Evolutionary conservation across 257 asterid genomes (phyloP), one percentile per base, ranked within the genome.

Genomic region (Solanum lignicaule): DNA sequence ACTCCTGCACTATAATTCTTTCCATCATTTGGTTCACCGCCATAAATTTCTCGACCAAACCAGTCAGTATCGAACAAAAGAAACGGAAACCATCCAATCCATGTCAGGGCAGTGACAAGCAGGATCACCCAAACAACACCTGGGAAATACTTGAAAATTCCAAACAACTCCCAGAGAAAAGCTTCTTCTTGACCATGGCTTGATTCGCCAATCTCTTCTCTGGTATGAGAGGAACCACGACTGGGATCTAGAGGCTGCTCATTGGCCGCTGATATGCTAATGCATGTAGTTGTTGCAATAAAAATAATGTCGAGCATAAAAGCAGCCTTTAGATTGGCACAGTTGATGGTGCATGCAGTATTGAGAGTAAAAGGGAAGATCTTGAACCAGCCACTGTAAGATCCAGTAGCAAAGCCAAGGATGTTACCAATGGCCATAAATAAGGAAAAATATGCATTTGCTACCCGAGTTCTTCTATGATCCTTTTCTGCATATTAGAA

Each of bases 21-120:
- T 58, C 99, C 98, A 27, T 87, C 96, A 91, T 95, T 96, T 65
- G 99, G 99, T 83, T 91, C 91, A 20, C 99, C 99, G 0, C 98
- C 98, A 90, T 94, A 96, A 87, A 96, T 93, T 89, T 95, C 99
- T 84, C 98, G 92, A 75, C 99, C 98, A 98, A 96, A 94, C 99
- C 98, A 96, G 89, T 96, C 99, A 79, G 99, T 95, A 86, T 95
- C 98, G 78, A 92, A 95, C 36, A 96, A 95, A 91, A 91, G 90
- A 94, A 94, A 96, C 0, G 98, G 99, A 88, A 95, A 96, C 99
- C 98, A 96, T 66, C 97, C 97, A 43, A 94, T 92, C 99, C 99
- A 96, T 79, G 94, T 95, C 87, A 95, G 90, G 83, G 92, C 92
- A 89, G 96, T 96, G 46, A 95, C 98, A 78, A 95, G 94, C 92